These are phyloP conservation scores for Scedosporium minutisporum DNA, from an alignment of 2,329 filamentous ascomycete genomes.

Conservation along the genomic window DNA sequence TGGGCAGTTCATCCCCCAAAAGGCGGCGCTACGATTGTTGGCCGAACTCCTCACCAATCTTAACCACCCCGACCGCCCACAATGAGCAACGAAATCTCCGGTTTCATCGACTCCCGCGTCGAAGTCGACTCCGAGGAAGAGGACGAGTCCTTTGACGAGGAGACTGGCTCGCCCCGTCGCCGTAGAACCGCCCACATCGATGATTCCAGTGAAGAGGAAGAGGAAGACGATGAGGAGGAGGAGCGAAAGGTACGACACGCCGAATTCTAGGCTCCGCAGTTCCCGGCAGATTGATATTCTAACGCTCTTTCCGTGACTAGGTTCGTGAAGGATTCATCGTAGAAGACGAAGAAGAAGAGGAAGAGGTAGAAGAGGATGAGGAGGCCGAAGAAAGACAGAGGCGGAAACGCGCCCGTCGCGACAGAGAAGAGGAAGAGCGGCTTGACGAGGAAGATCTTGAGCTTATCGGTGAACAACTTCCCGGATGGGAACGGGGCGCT, in stretches of 20 bases:
- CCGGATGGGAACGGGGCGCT: constrained; percentile 52
- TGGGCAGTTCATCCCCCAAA: background rate
- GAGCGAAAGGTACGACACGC: constrained; percentile 54
- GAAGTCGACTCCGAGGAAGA: constrained; percentile 80
- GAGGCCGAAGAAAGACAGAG: constrained; percentile 49
- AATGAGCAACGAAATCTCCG: constrained; percentile 58
- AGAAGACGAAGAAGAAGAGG: constrained; percentile 78
- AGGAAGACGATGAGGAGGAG: constrained; percentile 86
- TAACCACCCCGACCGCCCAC: constrained; percentile 18
- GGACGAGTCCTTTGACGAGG: constrained; percentile 73
- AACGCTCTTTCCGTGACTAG: constrained; percentile 32
- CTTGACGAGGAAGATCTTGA: constrained; percentile 95
- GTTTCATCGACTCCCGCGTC: constrained; percentile 77
- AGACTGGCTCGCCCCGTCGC: constrained; percentile 44
- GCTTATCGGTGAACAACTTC: constrained; percentile 73
- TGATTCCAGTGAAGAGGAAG: constrained; percentile 86
- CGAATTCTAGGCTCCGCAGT: background rate
- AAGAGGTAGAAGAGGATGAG: constrained; percentile 56
- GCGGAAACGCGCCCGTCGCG: constrained; percentile 65
- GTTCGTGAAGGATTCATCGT: constrained; percentile 93
- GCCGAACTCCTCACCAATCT: background rate
- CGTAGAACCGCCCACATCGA: constrained; percentile 42
- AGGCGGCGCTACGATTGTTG: background rate
- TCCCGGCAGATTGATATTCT: constrained; percentile 7
- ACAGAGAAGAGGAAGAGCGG: constrained; percentile 76